Conservation (phyloP, 768 basidiomycete species). For the Naganishia vishniacii region DNA sequence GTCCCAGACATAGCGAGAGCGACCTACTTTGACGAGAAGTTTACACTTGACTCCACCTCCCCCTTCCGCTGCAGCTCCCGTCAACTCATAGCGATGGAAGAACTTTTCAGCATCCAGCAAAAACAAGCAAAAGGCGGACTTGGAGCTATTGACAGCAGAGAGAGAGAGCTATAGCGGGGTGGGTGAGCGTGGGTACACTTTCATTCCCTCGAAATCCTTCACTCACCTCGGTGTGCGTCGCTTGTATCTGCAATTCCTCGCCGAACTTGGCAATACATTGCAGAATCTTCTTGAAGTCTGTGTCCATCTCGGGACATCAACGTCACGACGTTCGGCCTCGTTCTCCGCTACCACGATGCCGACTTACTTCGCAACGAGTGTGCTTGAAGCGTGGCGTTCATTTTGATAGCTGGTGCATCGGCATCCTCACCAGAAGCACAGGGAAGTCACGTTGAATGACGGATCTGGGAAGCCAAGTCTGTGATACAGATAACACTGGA, state of each 20-base stretch:
- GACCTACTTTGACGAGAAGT: constrained; percentile 44
- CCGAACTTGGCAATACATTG: constrained; percentile 46
- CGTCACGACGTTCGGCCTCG: too few relatives aligned
- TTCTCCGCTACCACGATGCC: constrained; percentile 1
- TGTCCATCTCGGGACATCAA: neutral
- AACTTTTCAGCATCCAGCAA: constrained; percentile 35
- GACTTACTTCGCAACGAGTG: constrained; percentile 11
- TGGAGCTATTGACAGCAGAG: constrained; percentile 42
- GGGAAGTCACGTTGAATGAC: too few relatives aligned
- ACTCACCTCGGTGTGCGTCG: constrained; percentile 38
- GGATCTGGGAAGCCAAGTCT: too few relatives aligned
- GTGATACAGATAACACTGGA: too few relatives aligned
- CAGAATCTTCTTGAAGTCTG: constrained; percentile 40
- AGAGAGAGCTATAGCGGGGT: constrained; percentile 37
- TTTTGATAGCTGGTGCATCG: neutral
- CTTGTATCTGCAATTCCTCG: constrained; percentile 44
- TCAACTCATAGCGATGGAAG: constrained; percentile 37
- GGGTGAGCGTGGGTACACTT: neutral
- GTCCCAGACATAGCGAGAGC: neutral
- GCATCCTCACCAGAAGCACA: neutral
- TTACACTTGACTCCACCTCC: constrained; percentile 39
- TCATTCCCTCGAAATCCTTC: neutral
- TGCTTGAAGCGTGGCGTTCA: constrained; percentile 21
- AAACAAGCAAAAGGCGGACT: constrained; percentile 45
- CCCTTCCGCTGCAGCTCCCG: constrained; percentile 29